Evolutionary conservation across 208 protist species (phyloP), one percentile per base, ranked within the genome.

Genomic region (Leptomonas pyrrhocoris): DNA sequence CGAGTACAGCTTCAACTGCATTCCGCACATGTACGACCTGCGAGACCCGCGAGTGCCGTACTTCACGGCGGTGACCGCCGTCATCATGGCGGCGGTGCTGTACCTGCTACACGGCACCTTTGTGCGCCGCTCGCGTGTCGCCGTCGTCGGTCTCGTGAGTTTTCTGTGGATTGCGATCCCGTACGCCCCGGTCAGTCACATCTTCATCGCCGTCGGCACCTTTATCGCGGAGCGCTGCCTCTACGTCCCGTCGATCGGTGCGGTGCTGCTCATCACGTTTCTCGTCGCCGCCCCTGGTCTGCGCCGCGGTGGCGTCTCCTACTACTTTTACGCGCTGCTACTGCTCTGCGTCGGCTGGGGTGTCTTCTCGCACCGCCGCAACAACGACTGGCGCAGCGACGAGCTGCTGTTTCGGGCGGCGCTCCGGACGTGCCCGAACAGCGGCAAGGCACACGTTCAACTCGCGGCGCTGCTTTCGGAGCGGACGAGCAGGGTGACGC

Each of bases 1-100:
- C 58, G 94, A 98, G 77, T 98, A 98, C 76, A 90, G 82, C 55
- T 95, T 89, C 74, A 89, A 97, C 67, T 96, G 91, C 71, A 84
- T 98, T 19, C 92, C 92, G 13, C 66, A 84, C 23, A 42, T 96
- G 45, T 30, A 65, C 19, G 64, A 50, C 38, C 21, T 85, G 18
- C 23, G 50, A 0, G 85, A 94, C 74, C 53, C 75, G 13, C 76
- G 88, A 7, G 34, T 86, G 28, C 61, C 74, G 2, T 53, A 54
- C 40, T 86, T 80, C 34, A 4, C 70, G 0, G 59, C 28, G 0
- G 70, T 81, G 13, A 74, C 80, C 2, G 30, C 40, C 11, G 61
- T 65, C 25, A 15, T 58, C 19, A 18, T 78, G 4, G 28, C 13
- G 0, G 46, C 78, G 18, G 46, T 48, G 23, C 3, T 61, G 21